Evolutionary conservation across 1,139 yeast species (phyloP), one percentile per base, ranked within the genome.

Genomic region (Eremothecium coryli): DNA sequence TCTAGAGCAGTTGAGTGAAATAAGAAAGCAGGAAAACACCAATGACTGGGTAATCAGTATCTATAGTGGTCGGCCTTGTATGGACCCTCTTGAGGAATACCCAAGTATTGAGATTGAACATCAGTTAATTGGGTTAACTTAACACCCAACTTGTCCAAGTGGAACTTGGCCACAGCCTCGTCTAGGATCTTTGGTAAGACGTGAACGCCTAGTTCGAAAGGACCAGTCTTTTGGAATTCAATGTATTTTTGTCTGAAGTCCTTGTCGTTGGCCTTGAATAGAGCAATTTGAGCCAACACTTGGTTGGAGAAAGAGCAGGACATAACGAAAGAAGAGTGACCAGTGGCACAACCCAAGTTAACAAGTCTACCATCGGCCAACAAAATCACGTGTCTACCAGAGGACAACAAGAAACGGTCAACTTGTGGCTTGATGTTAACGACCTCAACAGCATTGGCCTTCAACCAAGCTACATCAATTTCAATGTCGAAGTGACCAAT

Each of bases 251-350:
- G 58, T 70, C 85, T 82, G 85, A 90, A 90, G 48, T 63, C 76
- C 45, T 65, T 70, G 69, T 90, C 88, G 46, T 81, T 62, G 58
- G 94, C 79, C 68, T 88, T 90, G 93, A 73, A 90, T 62, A 90
- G 75, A 60, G 98, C 99, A 60, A 93, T 88, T 76, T 90, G 99
- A 56, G 99, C 99, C 65, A 90, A 76, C 49, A 90, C 98, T 73
- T 90, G 99, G 82, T 90, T 90, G 56, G 97, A 85, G 94, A 90
- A 90, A 41, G 98, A 90, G 75, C 98, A 90, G 48, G 97, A 88
- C 99, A 90, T 90, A 63, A 90, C 98, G 64, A 90, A 90, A 36
- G 97, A 86, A 42, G 98, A 82, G 76, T 90, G 99, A 63, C 99
- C 99, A 61, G 98, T 93, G 64, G 98, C 99, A 73, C 98, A 93